A percentile compares a stretch with the other conserved stretches of the same genome.
Conservation (phyloP, 1,284 basidiomycete genomes). For the Moesziomyces parantarcticus region DNA sequence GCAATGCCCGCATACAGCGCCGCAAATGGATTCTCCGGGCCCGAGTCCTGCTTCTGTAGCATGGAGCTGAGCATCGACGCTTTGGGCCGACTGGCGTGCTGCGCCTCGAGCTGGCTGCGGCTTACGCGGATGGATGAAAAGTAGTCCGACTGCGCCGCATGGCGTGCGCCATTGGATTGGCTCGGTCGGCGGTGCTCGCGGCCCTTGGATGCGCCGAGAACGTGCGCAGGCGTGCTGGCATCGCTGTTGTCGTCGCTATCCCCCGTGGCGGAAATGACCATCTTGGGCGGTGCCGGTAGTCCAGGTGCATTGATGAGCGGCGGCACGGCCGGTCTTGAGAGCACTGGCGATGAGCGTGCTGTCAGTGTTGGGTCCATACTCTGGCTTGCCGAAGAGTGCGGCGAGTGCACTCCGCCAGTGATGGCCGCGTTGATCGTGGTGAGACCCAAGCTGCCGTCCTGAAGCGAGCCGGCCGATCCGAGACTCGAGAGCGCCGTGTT, state of each 20-base stretch:
- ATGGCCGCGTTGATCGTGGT: slow-evolving; percentile 48
- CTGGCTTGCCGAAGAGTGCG: slow-evolving; percentile 22
- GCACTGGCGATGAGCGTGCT: slow-evolving; percentile 33
- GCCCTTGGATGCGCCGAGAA: slow-evolving; percentile 14
- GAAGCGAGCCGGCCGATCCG: slow-evolving; percentile 35
- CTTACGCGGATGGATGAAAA: slow-evolving; percentile 44
- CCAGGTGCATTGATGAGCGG: slow-evolving; percentile 5
- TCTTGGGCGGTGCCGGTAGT: slow-evolving; percentile 29
- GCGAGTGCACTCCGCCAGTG: slow-evolving; percentile 34
- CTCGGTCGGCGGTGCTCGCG: slow-evolving; percentile 20
- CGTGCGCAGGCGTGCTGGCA: slow-evolving; percentile 5
- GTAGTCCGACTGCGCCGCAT: slow-evolving; percentile 31
- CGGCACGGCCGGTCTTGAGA: slow-evolving; percentile 18
- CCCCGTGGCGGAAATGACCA: slow-evolving; percentile 26
- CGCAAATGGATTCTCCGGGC: slow-evolving; percentile 68
- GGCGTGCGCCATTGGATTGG: slow-evolving; percentile 7
- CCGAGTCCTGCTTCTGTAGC: slow-evolving; percentile 46
- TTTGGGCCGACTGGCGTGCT: slow-evolving; percentile 47
- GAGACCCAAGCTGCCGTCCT: slow-evolving; percentile 40
- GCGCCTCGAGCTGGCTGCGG: slow-evolving; percentile 28
- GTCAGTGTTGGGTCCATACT: slow-evolving; percentile 26
- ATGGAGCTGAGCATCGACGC: slow-evolving; percentile 46
- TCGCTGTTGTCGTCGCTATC: slow-evolving; percentile 42
- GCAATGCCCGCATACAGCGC: slow-evolving; percentile 70
- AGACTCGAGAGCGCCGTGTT: slow-evolving; percentile 45